phyloP scores from a whole-genome alignment of 2,329 filamentous ascomycete species.

The Furcasterigmium furcatum region DNA sequence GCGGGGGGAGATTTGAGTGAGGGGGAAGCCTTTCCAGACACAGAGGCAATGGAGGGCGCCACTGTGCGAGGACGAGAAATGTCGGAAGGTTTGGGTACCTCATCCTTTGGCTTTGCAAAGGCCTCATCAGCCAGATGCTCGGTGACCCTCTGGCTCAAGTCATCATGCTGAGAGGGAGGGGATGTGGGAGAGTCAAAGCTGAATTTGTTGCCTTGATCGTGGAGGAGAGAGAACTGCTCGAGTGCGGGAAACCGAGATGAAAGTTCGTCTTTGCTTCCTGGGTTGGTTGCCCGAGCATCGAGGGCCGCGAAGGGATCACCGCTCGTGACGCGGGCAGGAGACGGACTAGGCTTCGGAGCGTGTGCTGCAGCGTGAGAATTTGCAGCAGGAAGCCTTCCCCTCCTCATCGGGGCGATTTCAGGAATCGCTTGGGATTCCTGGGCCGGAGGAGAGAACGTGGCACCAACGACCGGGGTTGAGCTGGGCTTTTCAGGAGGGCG shows the following conservation, averaged over 20 bases:
- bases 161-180: conserved; percentile 45
- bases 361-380: conserved; percentile 27
- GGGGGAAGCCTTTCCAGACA: background rate
- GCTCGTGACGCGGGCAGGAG: conserved; percentile 65
- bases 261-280: conserved; percentile 67
- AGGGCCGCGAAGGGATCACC: conserved; percentile 89
- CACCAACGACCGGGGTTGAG: conserved; percentile 66
- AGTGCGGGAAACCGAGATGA: conserved; percentile 84
- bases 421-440: conserved; percentile 73
- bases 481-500: conserved; percentile 50
- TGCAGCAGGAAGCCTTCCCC: conserved; percentile 77
- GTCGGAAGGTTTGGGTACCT: conserved; percentile 6
- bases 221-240: conserved; percentile 87
- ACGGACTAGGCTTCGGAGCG: conserved; percentile 58
- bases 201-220: conserved; percentile 81
- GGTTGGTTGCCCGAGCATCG: conserved; percentile 59
- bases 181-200: conserved; percentile 67
- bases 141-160: conserved; percentile 64
- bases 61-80: conserved; percentile 8
- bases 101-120: conserved; percentile 52
- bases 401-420: conserved; percentile 89
- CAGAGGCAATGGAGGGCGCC: conserved; percentile 18
- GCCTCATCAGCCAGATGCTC: conserved; percentile 81
- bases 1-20: conserved; percentile 6
- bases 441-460: conserved; percentile 74